A percentile compares a stretch with the other conserved stretches of the same genome.
phyloP scores from a whole-genome alignment of 371 early-diverging fungal species.

The Rhizomucor pusillus region DNA sequence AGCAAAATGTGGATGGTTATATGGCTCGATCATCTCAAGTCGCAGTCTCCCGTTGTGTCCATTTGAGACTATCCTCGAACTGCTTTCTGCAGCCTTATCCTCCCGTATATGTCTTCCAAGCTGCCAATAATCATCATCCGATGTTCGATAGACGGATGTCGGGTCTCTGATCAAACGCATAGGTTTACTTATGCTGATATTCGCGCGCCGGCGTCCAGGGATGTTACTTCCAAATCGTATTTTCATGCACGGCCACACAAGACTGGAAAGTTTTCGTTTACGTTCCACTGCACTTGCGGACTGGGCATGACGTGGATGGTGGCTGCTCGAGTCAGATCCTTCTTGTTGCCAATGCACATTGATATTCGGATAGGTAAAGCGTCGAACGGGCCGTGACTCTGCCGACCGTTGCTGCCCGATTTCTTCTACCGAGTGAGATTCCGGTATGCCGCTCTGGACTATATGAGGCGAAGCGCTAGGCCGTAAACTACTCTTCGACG shows the following conservation, averaged over 20 bases:
- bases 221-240: too few species aligned
- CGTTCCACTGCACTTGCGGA: neutral
- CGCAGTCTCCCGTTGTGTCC: constrained; percentile 2
- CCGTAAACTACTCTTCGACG: neutral
- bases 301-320: neutral
- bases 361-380: constrained; percentile 1
- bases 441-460: too few species aligned
- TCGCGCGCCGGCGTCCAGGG: neutral
- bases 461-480: too few species aligned
- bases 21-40: constrained; percentile 14
- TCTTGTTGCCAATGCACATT: neutral
- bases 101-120: neutral
- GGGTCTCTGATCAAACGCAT: neutral
- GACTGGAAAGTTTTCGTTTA: neutral
- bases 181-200: neutral
- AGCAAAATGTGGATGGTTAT: constrained; percentile 15
- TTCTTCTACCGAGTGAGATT: constrained; percentile 1
- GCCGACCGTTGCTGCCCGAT: neutral
- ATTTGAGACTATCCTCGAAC: neutral
- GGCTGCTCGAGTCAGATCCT: neutral
- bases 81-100: neutral
- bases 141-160: too few species aligned
- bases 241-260: too few species aligned
- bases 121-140: too few species aligned
- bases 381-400: neutral